Evolutionary conservation across 2,329 filamentous ascomycete species (phyloP).

Genomic region (Xylariaceae sp.): DNA sequence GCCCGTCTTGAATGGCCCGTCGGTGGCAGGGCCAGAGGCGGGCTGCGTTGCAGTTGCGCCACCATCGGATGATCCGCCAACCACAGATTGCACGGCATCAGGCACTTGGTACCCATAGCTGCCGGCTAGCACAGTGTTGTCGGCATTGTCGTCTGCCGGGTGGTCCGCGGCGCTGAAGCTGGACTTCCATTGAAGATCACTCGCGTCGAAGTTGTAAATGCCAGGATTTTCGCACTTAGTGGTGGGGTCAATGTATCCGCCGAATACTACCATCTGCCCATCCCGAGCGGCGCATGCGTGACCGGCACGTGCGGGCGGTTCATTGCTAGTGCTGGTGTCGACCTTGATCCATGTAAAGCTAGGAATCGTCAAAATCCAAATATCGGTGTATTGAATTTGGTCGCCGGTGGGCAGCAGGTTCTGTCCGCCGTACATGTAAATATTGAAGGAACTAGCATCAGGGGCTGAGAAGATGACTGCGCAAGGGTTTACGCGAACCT

Average conservation of each 20-base stretch:
- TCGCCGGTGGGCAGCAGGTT: slow-evolving; percentile 60
- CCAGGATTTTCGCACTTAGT: slow-evolving; percentile 63
- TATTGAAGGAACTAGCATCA: slow-evolving; percentile 70
- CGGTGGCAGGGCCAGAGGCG: slow-evolving; percentile 56
- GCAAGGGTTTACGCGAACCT: slow-evolving; percentile 67
- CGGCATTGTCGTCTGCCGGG: slow-evolving; percentile 40
- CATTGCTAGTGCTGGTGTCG: slow-evolving; percentile 40
- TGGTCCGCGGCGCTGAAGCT: slow-evolving; percentile 56
- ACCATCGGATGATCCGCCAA: slow-evolving; percentile 57
- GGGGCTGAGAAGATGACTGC: slow-evolving; percentile 65
- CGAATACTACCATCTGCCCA: slow-evolving; percentile 65
- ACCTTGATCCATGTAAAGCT: slow-evolving; percentile 71
- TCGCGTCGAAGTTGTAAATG: slow-evolving; percentile 70
- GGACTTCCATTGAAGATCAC: slow-evolving; percentile 57
- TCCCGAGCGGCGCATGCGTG: slow-evolving; percentile 68
- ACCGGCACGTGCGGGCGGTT: slow-evolving; percentile 59
- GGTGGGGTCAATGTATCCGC: slow-evolving; percentile 61
- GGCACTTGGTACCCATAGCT: slow-evolving; percentile 66
- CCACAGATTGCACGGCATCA: slow-evolving; percentile 53
- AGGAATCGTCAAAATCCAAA: slow-evolving; percentile 71
- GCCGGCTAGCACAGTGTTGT: slow-evolving; percentile 50
- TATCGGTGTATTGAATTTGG: slow-evolving; percentile 61
- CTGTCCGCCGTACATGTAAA: slow-evolving; percentile 76
- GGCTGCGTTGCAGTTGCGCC: slow-evolving; percentile 65
- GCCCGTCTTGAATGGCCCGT: slow-evolving; percentile 67